Base-by-base conservation (phyloP, 306 rosid species). In the Quercus bicolor region DNA sequence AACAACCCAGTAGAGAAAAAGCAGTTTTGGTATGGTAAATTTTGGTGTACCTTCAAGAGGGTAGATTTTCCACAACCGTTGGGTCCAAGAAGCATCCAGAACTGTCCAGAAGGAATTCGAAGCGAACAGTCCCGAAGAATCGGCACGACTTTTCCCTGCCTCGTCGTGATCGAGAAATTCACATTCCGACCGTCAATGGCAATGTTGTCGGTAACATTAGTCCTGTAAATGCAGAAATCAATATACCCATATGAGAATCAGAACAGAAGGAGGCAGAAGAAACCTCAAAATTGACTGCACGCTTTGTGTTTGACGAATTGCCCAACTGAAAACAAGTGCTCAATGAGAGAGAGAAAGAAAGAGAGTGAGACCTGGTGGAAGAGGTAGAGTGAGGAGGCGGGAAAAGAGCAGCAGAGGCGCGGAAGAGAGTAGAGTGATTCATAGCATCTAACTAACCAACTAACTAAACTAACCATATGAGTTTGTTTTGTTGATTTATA, bases 41-140 rank as follows among this genome's bases (percentile, higher is more conserved):
- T 40, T 45, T 3, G 40, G 13, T 16, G 60, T 83, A 92, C 97
- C 93, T 92, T 92, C 87, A 92, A 79, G 80, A 90, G 95, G 79
- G 97, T 92, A 73, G 97, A 92, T 88, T 92, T 92, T 33, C 97
- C 96, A 5, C 96, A 90, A 45, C 97, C 97, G 75, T 92, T 92
- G 72, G 97, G 93, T 73, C 97, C 97, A 78, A 92, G 96, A 78
- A 92, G 96, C 97, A 90, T 92, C 97, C 97, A 92, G 59, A 92
- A 92, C 79, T 92, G 90, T 14, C 96, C 96, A 24, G 89, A 85
- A 80, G 97, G 97, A 80, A 92, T 87, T 78, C 87, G 87, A 79
- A 92, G 64, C 1, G 97, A 85, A 61, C 97, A 92, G 85, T 90
- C 93, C 78, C 79, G 84, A 65, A 92, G 97, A 86, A 86, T 87